These are phyloP conservation scores for Suhomyces kunorum DNA, from an alignment of 1,139 yeast species.

Conservation along the genomic window DNA sequence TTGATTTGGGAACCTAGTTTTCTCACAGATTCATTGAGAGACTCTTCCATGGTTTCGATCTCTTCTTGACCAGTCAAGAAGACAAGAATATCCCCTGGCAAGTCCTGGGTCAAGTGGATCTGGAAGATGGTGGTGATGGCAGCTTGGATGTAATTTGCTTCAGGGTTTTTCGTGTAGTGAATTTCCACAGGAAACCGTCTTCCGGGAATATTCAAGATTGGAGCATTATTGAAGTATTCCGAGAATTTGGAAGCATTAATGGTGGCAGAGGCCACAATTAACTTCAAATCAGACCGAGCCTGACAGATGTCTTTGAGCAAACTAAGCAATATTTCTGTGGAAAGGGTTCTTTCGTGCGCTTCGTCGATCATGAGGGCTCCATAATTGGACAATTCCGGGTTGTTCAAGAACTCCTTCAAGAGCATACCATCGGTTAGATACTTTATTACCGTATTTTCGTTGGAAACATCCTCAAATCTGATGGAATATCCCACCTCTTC, in stretches of 20 bases:
- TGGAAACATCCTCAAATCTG: constrained; percentile 78
- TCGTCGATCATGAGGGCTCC: constrained; percentile 92
- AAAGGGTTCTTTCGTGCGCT: constrained; percentile 92
- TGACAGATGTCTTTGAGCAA: constrained; percentile 70
- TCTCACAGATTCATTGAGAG: constrained; percentile 60
- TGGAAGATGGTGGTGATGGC: constrained; percentile 82
- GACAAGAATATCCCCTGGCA: constrained; percentile 83
- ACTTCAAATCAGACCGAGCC: constrained; percentile 65
- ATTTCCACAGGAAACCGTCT: constrained; percentile 86
- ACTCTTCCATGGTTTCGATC: constrained; percentile 79
- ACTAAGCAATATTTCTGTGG: constrained; percentile 89
- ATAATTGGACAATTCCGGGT: constrained; percentile 67
- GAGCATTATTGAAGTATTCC: constrained; percentile 75
- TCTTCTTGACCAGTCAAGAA: constrained; percentile 91
- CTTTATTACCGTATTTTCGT: constrained; percentile 66
- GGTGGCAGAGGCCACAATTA: constrained; percentile 90
- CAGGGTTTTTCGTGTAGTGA: constrained; percentile 83
- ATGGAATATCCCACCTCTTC: constrained; percentile 83
- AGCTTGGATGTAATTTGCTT: constrained; percentile 85
- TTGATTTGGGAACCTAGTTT: constrained; percentile 64
- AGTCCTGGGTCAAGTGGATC: constrained; percentile 66
- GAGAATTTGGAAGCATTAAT: constrained; percentile 87
- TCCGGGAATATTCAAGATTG: constrained; percentile 87
- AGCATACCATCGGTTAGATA: constrained; percentile 96
- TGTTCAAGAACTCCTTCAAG: constrained; percentile 76